Evolutionary conservation across 306 rosid genomes (phyloP).

Genomic region (Datisca glomerata): DNA sequence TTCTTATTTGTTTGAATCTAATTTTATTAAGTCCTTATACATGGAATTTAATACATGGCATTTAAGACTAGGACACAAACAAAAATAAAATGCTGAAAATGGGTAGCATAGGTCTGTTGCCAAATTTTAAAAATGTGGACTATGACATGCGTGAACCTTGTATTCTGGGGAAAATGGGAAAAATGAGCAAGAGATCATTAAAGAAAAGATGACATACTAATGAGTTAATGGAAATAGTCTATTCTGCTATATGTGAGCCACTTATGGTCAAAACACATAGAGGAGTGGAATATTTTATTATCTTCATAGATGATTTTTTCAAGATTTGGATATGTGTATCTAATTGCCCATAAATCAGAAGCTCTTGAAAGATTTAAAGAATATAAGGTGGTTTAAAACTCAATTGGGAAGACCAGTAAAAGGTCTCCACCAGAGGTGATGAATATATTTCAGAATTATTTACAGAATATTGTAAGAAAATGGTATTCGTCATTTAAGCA

Average conservation of each 20-base stretch:
- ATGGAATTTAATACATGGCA: neutral
- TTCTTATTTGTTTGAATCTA: neutral
- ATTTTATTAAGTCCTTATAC: neutral
- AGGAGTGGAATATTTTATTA: constrained; percentile 1
- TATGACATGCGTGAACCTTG: neutral
- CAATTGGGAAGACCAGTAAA: neutral
- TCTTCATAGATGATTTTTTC: no score
- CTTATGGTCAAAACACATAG: neutral
- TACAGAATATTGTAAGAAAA: neutral
- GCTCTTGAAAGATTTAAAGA: neutral
- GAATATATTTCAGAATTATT: neutral
- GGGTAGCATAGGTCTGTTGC: neutral
- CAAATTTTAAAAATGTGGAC: neutral
- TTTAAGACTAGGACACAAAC: no score
- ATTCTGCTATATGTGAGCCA: neutral
- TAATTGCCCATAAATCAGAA: no score
- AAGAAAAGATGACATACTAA: no score
- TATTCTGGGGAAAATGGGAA: constrained; percentile 1
- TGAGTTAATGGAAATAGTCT: neutral
- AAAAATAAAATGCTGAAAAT: neutral
- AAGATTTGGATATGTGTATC: no score
- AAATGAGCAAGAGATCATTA: neutral
- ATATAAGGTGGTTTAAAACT: neutral
- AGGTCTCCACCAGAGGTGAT: neutral
- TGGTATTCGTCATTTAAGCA: neutral